A percentile compares a stretch with the other conserved stretches of the same genome.
phyloP scores from a whole-genome alignment of 2,329 filamentous ascomycete species.

The Daldinia sp. region DNA sequence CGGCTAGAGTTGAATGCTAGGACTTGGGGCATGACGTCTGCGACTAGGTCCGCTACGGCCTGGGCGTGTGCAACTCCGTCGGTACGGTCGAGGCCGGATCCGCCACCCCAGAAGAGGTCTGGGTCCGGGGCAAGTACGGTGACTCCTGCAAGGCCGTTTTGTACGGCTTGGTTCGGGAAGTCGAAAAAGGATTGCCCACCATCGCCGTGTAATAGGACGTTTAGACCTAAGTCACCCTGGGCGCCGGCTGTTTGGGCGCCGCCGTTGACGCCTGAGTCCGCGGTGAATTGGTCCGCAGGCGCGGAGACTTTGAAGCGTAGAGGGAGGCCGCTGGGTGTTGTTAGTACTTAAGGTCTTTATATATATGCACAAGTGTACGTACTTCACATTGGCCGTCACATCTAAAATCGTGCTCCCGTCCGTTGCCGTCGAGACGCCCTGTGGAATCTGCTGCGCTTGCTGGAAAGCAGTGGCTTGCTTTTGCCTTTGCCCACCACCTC shows the following conservation, averaged over 20 bases:
- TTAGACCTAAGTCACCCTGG: slow-evolving; percentile 56
- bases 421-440: slow-evolving; percentile 54
- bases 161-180: slow-evolving; percentile 63
- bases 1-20: slow-evolving; percentile 61
- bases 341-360: background rate
- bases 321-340: slow-evolving; percentile 53
- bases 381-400: slow-evolving; percentile 63
- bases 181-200: slow-evolving; percentile 67
- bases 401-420: slow-evolving; percentile 66
- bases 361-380: slow-evolving; percentile 33
- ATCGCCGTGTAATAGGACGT: slow-evolving; percentile 67
- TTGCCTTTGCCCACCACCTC: slow-evolving; percentile 13
- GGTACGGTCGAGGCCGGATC: slow-evolving; percentile 58
- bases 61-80: slow-evolving; percentile 65
- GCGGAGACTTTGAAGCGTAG: slow-evolving; percentile 65
- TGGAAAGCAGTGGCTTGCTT: slow-evolving; percentile 38
- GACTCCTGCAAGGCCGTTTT: slow-evolving; percentile 60
- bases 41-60: slow-evolving; percentile 62
- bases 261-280: slow-evolving; percentile 58
- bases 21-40: slow-evolving; percentile 58
- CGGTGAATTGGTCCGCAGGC: slow-evolving; percentile 62
- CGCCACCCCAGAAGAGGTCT: slow-evolving; percentile 67
- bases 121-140: slow-evolving; percentile 62
- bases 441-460: slow-evolving; percentile 44
- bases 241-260: slow-evolving; percentile 46